Percentiles rank a stretch among this genome's conserved stretches.
Conservation (phyloP, 1,139 yeast genomes). For the Diutina catenulata region DNA sequence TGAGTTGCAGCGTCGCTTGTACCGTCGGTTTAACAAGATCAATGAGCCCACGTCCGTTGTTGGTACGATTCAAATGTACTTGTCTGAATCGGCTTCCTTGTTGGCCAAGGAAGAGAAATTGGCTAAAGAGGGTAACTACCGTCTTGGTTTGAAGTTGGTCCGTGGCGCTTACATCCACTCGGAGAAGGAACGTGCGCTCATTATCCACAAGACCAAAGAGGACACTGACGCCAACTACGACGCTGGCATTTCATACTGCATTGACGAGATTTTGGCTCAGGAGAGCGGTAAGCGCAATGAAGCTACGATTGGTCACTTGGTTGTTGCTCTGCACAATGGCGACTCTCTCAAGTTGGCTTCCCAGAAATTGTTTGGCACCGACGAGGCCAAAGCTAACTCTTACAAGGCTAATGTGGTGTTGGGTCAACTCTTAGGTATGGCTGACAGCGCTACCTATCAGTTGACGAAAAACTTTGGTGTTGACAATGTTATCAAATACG, state of each 20-base stretch:
- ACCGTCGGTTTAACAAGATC: conserved; percentile 56
- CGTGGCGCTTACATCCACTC: conserved; percentile 96
- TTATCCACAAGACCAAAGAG: conserved; percentile 65
- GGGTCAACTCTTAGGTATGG: conserved; percentile 94
- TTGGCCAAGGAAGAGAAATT: conserved; percentile 51
- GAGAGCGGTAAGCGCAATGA: conserved; percentile 23
- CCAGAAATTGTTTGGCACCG: conserved; percentile 21
- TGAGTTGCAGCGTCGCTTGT: conserved; percentile 76
- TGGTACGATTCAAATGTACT: conserved; percentile 91
- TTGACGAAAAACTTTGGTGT: conserved; percentile 54
- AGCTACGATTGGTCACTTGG: conserved; percentile 66
- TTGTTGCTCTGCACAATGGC: conserved; percentile 86
- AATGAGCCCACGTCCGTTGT: conserved; percentile 55
- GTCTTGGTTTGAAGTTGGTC: conserved; percentile 84
- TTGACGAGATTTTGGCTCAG: conserved; percentile 43
- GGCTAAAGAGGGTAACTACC: conserved; percentile 54
- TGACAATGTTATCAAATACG: conserved; percentile 79
- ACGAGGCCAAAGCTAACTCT: conserved; percentile 14
- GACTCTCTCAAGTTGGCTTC: conserved; percentile 70
- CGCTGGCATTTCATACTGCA: conserved; percentile 52
- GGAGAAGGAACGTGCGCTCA: conserved; percentile 54
- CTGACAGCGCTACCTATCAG: conserved; percentile 76
- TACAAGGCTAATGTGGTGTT: conserved; percentile 60
- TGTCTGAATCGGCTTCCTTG: conserved; percentile 56
- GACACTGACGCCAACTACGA: conserved; percentile 73